phyloP scores from a whole-genome alignment of 805 yeast genomes.

The Clavispora carvajalis region DNA sequence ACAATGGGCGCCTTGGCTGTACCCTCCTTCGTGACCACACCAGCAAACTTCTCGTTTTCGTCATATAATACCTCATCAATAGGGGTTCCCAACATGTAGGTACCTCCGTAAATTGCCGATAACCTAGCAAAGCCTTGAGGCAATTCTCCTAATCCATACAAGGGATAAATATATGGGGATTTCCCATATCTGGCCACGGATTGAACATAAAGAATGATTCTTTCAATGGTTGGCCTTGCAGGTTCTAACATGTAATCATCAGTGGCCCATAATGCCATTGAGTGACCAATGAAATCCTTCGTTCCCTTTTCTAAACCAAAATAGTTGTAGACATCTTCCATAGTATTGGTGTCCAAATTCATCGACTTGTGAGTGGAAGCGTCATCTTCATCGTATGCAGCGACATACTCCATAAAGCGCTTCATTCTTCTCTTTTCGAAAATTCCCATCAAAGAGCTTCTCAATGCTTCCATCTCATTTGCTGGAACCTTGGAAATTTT shows the following conservation, averaged over 20 bases:
- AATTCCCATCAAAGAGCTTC: conserved; percentile 89
- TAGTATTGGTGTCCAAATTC: conserved; percentile 79
- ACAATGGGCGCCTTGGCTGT: conserved; percentile 87
- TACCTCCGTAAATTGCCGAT: conserved; percentile 96
- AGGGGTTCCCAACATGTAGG: conserved; percentile 96
- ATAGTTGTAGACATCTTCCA: conserved; percentile 85
- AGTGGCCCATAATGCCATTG: conserved; percentile 95
- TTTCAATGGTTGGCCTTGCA: conserved; percentile 85
- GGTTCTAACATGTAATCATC: conserved; percentile 83
- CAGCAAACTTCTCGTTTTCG: conserved; percentile 61
- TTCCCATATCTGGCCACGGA: conserved; percentile 94
- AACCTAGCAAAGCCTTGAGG: conserved; percentile 99
- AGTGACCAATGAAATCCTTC: conserved; percentile 94
- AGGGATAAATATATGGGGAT: conserved; percentile 92
- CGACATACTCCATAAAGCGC: conserved; percentile 83
- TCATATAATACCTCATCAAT: conserved; percentile 81
- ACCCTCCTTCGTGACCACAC: conserved; percentile 90
- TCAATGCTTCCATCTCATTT: conserved; percentile 83
- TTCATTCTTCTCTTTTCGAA: conserved; percentile 96
- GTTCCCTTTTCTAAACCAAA: conserved; percentile 91
- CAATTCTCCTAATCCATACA: conserved; percentile 93
- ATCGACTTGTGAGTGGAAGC: conserved; percentile 78
- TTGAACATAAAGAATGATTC: conserved; percentile 79
- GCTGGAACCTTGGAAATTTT: conserved; percentile 93
- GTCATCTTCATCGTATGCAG: conserved; percentile 73